Conservation (phyloP, 257 asterid species). For the Solanum lycopersicoides region DNA sequence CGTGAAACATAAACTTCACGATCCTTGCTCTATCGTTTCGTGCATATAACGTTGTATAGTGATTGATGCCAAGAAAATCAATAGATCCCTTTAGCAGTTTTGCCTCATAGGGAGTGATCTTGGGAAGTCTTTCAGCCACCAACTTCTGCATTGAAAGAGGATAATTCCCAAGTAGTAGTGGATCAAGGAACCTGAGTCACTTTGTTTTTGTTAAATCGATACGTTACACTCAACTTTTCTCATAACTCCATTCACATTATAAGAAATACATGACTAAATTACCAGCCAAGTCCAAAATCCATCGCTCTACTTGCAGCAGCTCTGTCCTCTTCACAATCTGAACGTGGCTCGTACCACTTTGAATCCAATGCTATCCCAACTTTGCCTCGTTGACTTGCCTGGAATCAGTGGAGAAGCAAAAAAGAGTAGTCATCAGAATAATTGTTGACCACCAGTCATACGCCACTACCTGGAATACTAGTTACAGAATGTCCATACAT, state of each 20-base stretch:
- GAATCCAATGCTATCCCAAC: slow-evolving; percentile 66
- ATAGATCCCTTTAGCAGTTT: slow-evolving; percentile 46
- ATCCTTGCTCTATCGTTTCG: slow-evolving; percentile 49
- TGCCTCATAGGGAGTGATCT: slow-evolving; percentile 31
- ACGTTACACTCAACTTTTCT: not conserved
- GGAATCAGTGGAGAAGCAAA: not conserved
- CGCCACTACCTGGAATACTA: not conserved
- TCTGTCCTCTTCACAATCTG: slow-evolving; percentile 45
- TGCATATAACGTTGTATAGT: slow-evolving; percentile 62
- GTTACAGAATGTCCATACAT: not conserved
- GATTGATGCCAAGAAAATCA: slow-evolving; percentile 80
- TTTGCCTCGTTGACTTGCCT: slow-evolving; percentile 60
- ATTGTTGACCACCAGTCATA: not conserved
- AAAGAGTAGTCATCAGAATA: not conserved
- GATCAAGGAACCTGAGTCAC: slow-evolving; percentile 85
- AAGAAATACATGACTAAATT: not conserved
- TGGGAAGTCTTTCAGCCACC: slow-evolving; percentile 59
- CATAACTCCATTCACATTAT: not conserved
- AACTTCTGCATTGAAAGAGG: slow-evolving; percentile 82
- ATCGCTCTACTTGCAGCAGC: slow-evolving; percentile 67
- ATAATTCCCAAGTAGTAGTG: slow-evolving; percentile 76
- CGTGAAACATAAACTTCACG: slow-evolving; percentile 43
- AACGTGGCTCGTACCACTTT: slow-evolving; percentile 71
- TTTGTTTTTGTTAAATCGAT: not conserved
- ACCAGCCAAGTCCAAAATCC: slow-evolving; percentile 88